A percentile compares a stretch with the other conserved stretches of the same genome.
Conservation (phyloP, 2,329 filamentous ascomycete genomes). For the Fusarium lyarnte region DNA sequence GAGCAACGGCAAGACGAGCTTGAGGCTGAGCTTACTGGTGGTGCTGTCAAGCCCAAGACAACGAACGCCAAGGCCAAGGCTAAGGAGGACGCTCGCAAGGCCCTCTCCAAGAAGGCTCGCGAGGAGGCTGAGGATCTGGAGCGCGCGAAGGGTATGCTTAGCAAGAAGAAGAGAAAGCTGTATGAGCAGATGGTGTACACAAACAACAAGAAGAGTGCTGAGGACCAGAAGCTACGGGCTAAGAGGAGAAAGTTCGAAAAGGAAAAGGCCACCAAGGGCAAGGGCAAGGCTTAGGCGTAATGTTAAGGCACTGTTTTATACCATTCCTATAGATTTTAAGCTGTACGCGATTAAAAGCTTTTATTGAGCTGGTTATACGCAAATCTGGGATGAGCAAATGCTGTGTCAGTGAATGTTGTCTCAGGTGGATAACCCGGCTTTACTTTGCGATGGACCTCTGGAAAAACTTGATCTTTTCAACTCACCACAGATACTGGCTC, state of each 20-base stretch:
- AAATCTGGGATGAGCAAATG: not conserved
- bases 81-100: constrained; percentile 76
- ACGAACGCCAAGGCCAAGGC: constrained; percentile 63
- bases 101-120: constrained; percentile 74
- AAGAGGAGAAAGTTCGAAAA: constrained; percentile 94
- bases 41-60: constrained; percentile 61
- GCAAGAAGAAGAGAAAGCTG: constrained; percentile 96
- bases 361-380: constrained; percentile 3
- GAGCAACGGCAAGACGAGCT: constrained; percentile 87
- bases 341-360: constrained; percentile 37
- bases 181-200: constrained; percentile 98
- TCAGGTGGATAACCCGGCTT: constrained; percentile 19
- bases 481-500: not conserved
- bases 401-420: not conserved
- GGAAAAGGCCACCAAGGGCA: constrained; percentile 59
- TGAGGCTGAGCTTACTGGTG: constrained; percentile 88
- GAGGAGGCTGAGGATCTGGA: constrained; percentile 89
- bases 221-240: constrained; percentile 84
- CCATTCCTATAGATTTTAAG: constrained; percentile 44
- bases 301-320: constrained; percentile 46
- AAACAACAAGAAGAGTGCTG: constrained; percentile 91
- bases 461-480: constrained; percentile 33
- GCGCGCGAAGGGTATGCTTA: constrained; percentile 97
- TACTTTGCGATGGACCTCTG: not conserved
- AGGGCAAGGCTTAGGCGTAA: constrained; percentile 52